These are phyloP conservation scores for Neostapfia colusana DNA, from an alignment of 176 grass and related monocot species.

Conservation along the genomic window DNA sequence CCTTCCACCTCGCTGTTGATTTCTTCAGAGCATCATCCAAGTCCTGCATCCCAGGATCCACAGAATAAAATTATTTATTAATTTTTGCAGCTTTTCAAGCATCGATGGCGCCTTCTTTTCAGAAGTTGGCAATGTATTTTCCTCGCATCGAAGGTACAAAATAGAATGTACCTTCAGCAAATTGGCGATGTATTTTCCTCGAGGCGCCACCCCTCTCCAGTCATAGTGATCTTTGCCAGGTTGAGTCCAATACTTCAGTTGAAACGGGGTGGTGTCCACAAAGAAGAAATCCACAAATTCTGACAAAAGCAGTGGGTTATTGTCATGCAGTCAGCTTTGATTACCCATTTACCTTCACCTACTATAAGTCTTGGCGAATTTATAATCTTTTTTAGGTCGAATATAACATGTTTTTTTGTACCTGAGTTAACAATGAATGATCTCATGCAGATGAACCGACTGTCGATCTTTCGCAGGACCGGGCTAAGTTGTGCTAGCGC, in stretches of 20 bases:
- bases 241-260: conserved; percentile 58
- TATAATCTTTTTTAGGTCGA: neutral
- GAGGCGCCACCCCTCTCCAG: conserved; percentile 64
- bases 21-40: conserved; percentile 68
- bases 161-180: too few species aligned
- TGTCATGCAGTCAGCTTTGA: neutral
- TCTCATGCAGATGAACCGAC: conserved; percentile 64
- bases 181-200: conserved; percentile 18
- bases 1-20: conserved; percentile 86
- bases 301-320: neutral
- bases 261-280: conserved; percentile 66
- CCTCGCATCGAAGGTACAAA: too few species aligned
- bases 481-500: conserved; percentile 69
- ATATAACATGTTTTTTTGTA: neutral
- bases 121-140: conserved; percentile 53
- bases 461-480: conserved; percentile 53
- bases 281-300: conserved; percentile 74
- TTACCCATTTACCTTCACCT: too few species aligned
- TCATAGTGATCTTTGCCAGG: conserved; percentile 55
- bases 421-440: conserved; percentile 74
- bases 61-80: neutral
- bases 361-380: neutral
- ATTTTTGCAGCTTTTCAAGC: neutral
- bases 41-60: conserved; percentile 47
- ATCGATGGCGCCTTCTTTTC: conserved; percentile 36